A percentile compares a stretch with the other conserved stretches of the same genome.
These are phyloP conservation scores for Polychaeton citri DNA, from an alignment of 2,329 filamentous ascomycete species.

Conservation along the genomic window DNA sequence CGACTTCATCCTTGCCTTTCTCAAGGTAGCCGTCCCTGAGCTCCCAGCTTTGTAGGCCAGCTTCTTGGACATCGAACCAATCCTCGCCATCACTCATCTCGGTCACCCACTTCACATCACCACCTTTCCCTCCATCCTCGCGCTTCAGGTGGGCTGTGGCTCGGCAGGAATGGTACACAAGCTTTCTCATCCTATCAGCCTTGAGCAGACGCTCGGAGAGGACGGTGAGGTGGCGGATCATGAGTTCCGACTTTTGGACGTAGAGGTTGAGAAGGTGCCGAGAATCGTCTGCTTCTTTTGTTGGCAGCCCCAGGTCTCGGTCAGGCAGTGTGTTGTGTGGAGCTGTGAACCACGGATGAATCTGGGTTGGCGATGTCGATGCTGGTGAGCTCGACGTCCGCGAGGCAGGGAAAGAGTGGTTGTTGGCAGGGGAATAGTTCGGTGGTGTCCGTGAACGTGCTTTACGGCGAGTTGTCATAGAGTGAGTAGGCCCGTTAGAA, in stretches of 20 bases:
- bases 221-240: conserved; percentile 55
- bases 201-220: conserved; percentile 59
- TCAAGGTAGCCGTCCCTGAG: conserved; percentile 51
- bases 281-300: conserved; percentile 64
- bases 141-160: conserved; percentile 57
- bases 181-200: conserved; percentile 57
- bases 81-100: conserved; percentile 83
- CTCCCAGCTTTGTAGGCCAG: conserved; percentile 40
- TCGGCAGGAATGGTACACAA: conserved; percentile 63
- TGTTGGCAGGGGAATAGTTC: conserved; percentile 24
- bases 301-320: conserved; percentile 57
- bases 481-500: conserved; percentile 31
- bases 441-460: conserved; percentile 29
- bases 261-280: conserved; percentile 61
- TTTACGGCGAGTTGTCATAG: conserved; percentile 43
- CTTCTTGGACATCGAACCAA: conserved; percentile 75
- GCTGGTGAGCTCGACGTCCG: neutral
- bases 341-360: conserved; percentile 63
- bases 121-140: conserved; percentile 14
- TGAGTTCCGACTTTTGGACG: conserved; percentile 76
- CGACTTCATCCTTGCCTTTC: conserved; percentile 72
- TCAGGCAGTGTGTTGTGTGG: conserved; percentile 51
- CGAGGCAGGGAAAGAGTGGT: conserved; percentile 24
- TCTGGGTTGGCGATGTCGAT: conserved; percentile 35
- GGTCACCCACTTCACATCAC: conserved; percentile 13